phyloP scores from a whole-genome alignment of 2,329 filamentous ascomycete genomes.

The Penicillium sp. region DNA sequence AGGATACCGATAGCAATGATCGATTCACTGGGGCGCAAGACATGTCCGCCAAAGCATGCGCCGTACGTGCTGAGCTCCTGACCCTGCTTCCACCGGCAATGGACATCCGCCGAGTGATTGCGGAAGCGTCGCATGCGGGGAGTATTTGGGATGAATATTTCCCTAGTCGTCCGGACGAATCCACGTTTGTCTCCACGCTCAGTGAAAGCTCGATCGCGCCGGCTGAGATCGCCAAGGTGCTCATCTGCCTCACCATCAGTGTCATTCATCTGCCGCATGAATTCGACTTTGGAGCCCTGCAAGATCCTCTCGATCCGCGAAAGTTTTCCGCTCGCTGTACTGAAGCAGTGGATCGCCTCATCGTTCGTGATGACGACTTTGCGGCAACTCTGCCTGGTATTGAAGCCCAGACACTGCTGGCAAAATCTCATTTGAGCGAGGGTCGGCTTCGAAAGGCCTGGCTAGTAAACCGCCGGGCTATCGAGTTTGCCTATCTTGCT shows the following conservation, averaged over 20 bases:
- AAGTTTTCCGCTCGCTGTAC: conserved; percentile 44
- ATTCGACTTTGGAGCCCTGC: conserved; percentile 32
- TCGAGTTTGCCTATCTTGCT: conserved; percentile 49
- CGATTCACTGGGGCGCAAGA: conserved; percentile 19
- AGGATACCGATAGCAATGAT: conserved; percentile 23
- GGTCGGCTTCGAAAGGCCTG: conserved; percentile 52
- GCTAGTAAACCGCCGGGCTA: conserved; percentile 46
- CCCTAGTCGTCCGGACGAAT: conserved; percentile 22
- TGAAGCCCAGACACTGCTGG: conserved; percentile 47
- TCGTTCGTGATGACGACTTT: conserved; percentile 47
- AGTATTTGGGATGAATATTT: conserved; percentile 30
- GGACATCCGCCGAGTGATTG: conserved; percentile 30
- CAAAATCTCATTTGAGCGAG: conserved; percentile 51
- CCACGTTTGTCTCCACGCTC: conserved; percentile 1
- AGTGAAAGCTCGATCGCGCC: conserved; percentile 25
- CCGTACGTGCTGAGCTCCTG: conserved; percentile 23
- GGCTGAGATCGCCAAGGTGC: conserved; percentile 36
- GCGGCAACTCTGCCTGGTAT: conserved; percentile 48
- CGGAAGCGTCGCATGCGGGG: conserved; percentile 26
- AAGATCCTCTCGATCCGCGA: conserved; percentile 37
- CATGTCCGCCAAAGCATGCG: conserved; percentile 24
- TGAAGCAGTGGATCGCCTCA: conserved; percentile 42
- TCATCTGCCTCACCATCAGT: conserved; percentile 42
- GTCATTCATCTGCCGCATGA: conserved; percentile 38
- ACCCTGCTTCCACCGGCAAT: conserved; percentile 30